phyloP scores from a whole-genome alignment of 139 green algal species.

The Micractinium conductrix region DNA sequence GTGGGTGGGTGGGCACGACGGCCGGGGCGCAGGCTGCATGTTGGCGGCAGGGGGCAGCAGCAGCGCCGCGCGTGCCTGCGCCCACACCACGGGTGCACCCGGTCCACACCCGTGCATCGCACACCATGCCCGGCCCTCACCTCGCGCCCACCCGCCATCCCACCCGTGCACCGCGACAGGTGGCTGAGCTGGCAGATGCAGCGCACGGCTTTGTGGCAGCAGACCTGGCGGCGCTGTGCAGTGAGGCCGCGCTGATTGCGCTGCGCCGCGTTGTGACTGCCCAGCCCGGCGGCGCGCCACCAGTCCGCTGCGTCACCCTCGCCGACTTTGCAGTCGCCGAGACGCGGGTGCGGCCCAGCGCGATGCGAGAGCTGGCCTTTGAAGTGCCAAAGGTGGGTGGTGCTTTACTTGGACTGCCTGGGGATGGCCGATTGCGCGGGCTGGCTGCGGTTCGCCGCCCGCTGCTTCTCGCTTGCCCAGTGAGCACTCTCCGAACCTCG shows the following conservation, averaged over 20 bases:
- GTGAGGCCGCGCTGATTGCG: constrained; percentile 74
- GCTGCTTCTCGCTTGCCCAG: too few relatives aligned
- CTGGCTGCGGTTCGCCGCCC: not conserved
- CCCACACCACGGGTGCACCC: too few relatives aligned
- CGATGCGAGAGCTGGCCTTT: constrained; percentile 46
- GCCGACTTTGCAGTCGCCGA: constrained; percentile 63
- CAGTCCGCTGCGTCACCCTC: constrained; percentile 37
- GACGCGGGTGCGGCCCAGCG: constrained; percentile 53
- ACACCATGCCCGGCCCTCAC: too few relatives aligned
- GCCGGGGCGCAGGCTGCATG: not conserved
- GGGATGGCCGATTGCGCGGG: not conserved
- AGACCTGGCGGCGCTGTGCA: constrained; percentile 68
- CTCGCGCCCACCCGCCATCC: too few relatives aligned
- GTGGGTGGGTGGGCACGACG: not conserved
- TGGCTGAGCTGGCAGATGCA: constrained; percentile 53
- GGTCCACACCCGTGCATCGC: too few relatives aligned
- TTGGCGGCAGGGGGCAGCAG: not conserved
- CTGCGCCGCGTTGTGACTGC: constrained; percentile 50
- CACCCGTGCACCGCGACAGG: constrained; percentile 10
- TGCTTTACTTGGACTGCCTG: not conserved
- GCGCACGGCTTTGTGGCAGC: constrained; percentile 77
- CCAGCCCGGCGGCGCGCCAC: not conserved
- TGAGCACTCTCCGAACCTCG: too few relatives aligned
- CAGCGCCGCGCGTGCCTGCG: too few relatives aligned
- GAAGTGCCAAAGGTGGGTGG: constrained; percentile 50